Evolutionary conservation across 73 alveolate species (phyloP).

Genomic region (Blepharisma japonicum): DNA sequence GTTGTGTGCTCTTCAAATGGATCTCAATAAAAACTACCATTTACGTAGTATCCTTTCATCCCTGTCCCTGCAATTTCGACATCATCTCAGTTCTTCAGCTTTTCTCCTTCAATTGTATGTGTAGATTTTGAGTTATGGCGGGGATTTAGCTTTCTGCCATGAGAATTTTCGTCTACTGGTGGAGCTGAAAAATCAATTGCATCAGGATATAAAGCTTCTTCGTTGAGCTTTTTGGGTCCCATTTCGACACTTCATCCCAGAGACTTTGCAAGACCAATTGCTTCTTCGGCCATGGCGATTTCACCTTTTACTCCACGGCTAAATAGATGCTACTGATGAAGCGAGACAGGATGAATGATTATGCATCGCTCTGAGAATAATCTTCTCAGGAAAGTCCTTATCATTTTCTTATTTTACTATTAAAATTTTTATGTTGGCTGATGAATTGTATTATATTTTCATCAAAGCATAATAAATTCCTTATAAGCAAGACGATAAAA

Average conservation of each 20-base stretch:
- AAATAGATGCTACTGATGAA: background rate
- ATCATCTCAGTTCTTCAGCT: conserved; percentile 61
- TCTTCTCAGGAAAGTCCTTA: background rate
- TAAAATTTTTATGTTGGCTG: too few relatives aligned
- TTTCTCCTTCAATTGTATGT: conserved; percentile 29
- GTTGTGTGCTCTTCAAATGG: conserved; percentile 23
- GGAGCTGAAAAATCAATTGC: conserved; percentile 45
- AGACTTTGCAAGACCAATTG: conserved; percentile 82
- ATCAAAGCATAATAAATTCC: too few relatives aligned
- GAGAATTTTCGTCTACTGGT: conserved; percentile 45
- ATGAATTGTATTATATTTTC: too few relatives aligned
- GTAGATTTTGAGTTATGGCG: background rate
- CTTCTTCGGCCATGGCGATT: conserved; percentile 86
- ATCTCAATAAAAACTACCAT: conserved; percentile 38
- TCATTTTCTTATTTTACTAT: too few relatives aligned
- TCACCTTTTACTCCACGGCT: conserved; percentile 76
- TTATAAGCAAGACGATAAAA: too few relatives aligned
- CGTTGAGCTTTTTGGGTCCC: background rate
- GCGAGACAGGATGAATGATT: conserved; percentile 32
- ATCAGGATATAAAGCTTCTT: conserved; percentile 25
- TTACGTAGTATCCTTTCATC: conserved; percentile 53
- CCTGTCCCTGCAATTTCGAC: conserved; percentile 48
- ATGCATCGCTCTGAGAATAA: conserved; percentile 14
- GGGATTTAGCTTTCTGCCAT: conserved; percentile 21
- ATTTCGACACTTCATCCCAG: conserved; percentile 59